phyloP scores from a whole-genome alignment of 2,329 filamentous ascomycete genomes.

The Samsoniella hepiali region DNA sequence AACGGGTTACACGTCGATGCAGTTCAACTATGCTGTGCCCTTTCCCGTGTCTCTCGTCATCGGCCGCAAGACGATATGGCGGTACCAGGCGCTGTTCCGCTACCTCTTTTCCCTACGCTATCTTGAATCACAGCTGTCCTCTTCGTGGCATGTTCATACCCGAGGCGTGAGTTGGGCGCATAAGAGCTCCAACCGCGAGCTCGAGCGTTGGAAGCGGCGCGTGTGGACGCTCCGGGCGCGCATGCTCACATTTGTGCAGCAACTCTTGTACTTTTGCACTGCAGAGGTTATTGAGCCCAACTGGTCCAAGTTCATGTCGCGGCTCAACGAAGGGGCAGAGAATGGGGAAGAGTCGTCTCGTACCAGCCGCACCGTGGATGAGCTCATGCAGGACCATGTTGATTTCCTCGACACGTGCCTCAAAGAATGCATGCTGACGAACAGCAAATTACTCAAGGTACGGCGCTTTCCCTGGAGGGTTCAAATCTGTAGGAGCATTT shows the following conservation, averaged over 20 bases:
- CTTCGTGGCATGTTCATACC: constrained; percentile 87
- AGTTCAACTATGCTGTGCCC: constrained; percentile 90
- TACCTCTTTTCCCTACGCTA: constrained; percentile 88
- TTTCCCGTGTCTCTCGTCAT: constrained; percentile 96
- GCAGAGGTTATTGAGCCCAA: constrained; percentile 97
- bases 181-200: constrained; percentile 64
- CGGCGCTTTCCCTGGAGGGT: constrained; percentile 25
- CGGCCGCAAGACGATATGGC: constrained; percentile 91
- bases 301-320: constrained; percentile 91
- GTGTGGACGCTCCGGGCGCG: constrained; percentile 88
- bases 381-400: constrained; percentile 98
- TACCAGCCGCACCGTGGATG: constrained; percentile 75
- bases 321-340: constrained; percentile 55
- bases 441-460: constrained; percentile 89
- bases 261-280: constrained; percentile 94
- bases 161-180: constrained; percentile 80
- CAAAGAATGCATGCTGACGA: constrained; percentile 98
- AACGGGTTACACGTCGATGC: constrained; percentile 84
- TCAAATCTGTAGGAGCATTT: neutral
- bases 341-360: constrained; percentile 29
- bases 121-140: constrained; percentile 80
- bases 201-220: constrained; percentile 90
- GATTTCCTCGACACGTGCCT: constrained; percentile 97
- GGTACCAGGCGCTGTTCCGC: constrained; percentile 93
- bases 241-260: constrained; percentile 97